A percentile compares a stretch with the other conserved stretches of the same genome.
phyloP scores from a whole-genome alignment of 352 stramenopile species.

The Globisporangium camurandrum region DNA sequence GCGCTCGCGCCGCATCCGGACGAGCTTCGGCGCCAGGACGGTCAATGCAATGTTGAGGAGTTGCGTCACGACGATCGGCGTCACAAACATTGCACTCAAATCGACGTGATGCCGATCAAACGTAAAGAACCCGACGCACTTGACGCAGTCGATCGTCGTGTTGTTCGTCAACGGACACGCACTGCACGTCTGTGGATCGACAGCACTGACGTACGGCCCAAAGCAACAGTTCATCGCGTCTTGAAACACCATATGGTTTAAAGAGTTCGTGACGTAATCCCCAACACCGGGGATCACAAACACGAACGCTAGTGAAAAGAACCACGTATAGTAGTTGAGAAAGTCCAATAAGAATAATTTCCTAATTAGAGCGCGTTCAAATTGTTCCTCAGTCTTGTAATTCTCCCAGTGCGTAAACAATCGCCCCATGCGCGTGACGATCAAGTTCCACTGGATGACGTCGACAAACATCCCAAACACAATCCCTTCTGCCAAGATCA shows the following conservation, averaged over 20 bases:
- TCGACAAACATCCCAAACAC: constrained; percentile 86
- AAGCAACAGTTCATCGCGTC: constrained; percentile 86
- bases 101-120: constrained; percentile 84
- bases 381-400: constrained; percentile 79
- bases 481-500: constrained; percentile 76
- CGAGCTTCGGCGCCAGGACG: constrained; percentile 55
- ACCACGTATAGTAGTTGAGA: constrained; percentile 90
- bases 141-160: constrained; percentile 66
- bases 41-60: constrained; percentile 68
- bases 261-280: constrained; percentile 78
- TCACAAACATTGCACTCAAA: constrained; percentile 81
- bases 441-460: constrained; percentile 86
- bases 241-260: constrained; percentile 77
- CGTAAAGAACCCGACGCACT: constrained; percentile 74
- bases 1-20: constrained; percentile 56
- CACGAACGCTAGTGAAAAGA: constrained; percentile 85
- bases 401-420: constrained; percentile 88
- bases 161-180: constrained; percentile 50
- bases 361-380: constrained; percentile 72
- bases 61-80: constrained; percentile 80
- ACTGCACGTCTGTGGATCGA: constrained; percentile 56
- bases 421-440: constrained; percentile 80
- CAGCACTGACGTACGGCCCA: constrained; percentile 81
- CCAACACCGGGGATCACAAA: constrained; percentile 81
- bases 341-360: constrained; percentile 86